These are phyloP conservation scores for Gyromitra esculenta DNA, from an alignment of 2,329 filamentous ascomycete genomes.

Conservation along the genomic window DNA sequence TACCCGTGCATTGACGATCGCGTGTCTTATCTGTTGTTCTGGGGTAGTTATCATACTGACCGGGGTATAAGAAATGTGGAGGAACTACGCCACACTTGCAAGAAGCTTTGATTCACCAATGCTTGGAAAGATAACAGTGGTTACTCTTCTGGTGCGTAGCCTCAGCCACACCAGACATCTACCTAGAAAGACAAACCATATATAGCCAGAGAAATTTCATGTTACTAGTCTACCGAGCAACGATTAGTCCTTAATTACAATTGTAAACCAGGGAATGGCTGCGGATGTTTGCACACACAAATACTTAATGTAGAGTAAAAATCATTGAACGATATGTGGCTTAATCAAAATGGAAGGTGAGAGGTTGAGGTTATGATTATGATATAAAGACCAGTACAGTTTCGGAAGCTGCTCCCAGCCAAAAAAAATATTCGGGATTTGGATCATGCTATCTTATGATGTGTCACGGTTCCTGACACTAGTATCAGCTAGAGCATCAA, in stretches of 20 bases:
- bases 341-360: slow-evolving; percentile 10
- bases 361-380: not conserved
- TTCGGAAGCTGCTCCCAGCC: slow-evolving; percentile 3
- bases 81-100: not conserved
- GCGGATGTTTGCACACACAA: not conserved
- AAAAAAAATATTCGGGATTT: not conserved
- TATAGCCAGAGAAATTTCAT: no score
- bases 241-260: not conserved
- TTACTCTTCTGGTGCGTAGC: not conserved
- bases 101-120: not conserved
- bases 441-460: not conserved
- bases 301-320: not conserved
- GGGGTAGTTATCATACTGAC: not conserved
- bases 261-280: not conserved
- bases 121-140: not conserved
- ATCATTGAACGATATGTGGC: not conserved
- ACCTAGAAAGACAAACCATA: not conserved
- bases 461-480: not conserved
- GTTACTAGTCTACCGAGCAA: not conserved
- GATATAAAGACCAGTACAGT: not conserved
- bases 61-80: not conserved
- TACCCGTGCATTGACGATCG: not conserved
- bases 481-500: not conserved
- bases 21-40: not conserved
- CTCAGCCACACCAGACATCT: not conserved